These are phyloP conservation scores for Cucurbita ficifolia DNA, from an alignment of 306 rosid genomes.

Conservation along the genomic window DNA sequence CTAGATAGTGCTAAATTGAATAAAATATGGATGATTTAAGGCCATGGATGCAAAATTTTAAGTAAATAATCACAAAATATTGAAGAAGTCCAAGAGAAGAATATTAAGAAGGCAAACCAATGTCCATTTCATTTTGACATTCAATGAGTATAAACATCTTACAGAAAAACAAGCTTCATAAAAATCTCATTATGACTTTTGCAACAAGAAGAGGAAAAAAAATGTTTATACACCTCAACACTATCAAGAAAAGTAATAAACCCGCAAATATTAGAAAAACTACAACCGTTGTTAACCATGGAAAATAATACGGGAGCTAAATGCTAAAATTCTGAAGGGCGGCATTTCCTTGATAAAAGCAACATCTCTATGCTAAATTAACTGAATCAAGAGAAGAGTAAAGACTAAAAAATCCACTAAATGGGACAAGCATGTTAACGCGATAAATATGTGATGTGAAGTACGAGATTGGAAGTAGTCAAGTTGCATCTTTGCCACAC, in stretches of 20 bases:
- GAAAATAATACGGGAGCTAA: background rate
- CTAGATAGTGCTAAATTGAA: background rate
- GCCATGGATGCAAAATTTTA: background rate
- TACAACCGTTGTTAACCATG: too few relatives aligned
- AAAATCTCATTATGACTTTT: background rate
- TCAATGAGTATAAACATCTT: background rate
- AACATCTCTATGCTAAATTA: background rate
- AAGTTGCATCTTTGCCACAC: background rate
- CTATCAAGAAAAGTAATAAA: background rate
- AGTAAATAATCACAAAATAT: background rate
- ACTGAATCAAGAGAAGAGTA: background rate
- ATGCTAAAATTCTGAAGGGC: background rate
- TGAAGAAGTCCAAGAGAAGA: background rate
- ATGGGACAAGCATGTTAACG: background rate
- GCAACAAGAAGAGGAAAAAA: background rate
- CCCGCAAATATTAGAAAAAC: too few relatives aligned
- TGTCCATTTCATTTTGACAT: background rate
- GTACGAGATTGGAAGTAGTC: background rate
- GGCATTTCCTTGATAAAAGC: background rate
- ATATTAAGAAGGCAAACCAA: background rate
- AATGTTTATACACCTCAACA: background rate
- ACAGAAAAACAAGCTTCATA: background rate
- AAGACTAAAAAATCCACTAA: background rate
- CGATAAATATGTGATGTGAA: background rate
- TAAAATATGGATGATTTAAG: background rate